phyloP scores from a whole-genome alignment of 179 eudicot species.

The Spinacia oleracea region DNA sequence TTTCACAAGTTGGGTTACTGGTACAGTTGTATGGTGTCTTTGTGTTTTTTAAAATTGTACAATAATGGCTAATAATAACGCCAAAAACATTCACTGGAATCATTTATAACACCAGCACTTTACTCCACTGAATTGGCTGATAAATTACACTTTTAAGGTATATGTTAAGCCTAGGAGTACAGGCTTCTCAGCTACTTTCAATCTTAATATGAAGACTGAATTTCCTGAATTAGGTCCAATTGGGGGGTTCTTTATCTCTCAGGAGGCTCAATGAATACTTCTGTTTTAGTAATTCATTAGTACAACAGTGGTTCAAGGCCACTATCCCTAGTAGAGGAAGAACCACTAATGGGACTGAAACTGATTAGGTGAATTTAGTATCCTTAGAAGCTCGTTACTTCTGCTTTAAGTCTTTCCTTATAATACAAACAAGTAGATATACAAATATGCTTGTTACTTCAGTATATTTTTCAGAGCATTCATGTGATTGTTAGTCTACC shows the following conservation, averaged over 20 bases:
- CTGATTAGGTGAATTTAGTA: constrained; percentile 31
- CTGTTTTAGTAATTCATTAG: constrained; percentile 68
- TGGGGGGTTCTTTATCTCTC: constrained; percentile 49
- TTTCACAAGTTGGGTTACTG: too few relatives aligned
- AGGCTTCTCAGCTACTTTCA: constrained; percentile 23
- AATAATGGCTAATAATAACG: too few relatives aligned
- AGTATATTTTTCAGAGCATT: not conserved
- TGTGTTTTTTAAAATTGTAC: too few relatives aligned
- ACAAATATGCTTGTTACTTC: too few relatives aligned
- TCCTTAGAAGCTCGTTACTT: too few relatives aligned
- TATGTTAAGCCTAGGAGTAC: too few relatives aligned
- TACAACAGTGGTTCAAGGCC: constrained; percentile 35
- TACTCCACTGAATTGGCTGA: too few relatives aligned
- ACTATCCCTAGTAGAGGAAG: constrained; percentile 41
- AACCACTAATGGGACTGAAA: constrained; percentile 41
- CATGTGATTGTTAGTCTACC: not conserved
- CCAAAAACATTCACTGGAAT: too few relatives aligned
- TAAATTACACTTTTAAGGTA: too few relatives aligned
- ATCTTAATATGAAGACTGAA: constrained; percentile 35
- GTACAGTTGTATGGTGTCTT: too few relatives aligned
- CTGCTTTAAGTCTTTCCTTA: not conserved
- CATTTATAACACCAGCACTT: too few relatives aligned
- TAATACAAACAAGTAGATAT: not conserved
- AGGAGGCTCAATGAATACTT: constrained; percentile 47
- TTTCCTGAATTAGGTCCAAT: constrained; percentile 65